Evolutionary conservation across 1,139 yeast species (phyloP).

Genomic region (Suhomyces maxii): DNA sequence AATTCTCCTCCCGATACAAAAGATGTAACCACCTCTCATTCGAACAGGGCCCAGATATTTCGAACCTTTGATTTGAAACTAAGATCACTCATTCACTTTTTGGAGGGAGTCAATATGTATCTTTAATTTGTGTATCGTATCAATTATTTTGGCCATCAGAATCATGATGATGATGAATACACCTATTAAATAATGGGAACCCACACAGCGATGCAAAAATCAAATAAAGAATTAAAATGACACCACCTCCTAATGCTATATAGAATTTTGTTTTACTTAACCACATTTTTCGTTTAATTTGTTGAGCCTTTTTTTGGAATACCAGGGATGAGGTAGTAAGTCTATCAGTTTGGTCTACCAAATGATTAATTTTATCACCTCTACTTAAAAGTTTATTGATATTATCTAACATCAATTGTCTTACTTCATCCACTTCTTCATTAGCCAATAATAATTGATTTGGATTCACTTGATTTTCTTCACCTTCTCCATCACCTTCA

Average conservation of each 20-base stretch:
- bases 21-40: no score
- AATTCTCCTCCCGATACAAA: no score
- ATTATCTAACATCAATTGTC: slow-evolving; percentile 66
- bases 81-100: no score
- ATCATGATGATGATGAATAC: slow-evolving; percentile 18
- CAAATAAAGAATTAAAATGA: slow-evolving; percentile 38
- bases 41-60: no score
- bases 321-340: slow-evolving; percentile 68
- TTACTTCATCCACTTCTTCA: slow-evolving; percentile 54
- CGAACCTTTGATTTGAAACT: no score
- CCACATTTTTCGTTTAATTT: slow-evolving; percentile 69
- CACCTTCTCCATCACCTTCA: slow-evolving; percentile 16
- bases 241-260: slow-evolving; percentile 25
- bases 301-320: slow-evolving; percentile 70
- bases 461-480: slow-evolving; percentile 32
- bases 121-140: no score
- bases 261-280: slow-evolving; percentile 53
- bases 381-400: slow-evolving; percentile 70
- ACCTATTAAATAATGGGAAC: slow-evolving; percentile 40
- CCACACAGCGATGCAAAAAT: slow-evolving; percentile 54
- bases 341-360: slow-evolving; percentile 81
- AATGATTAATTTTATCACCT: slow-evolving; percentile 72
- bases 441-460: slow-evolving; percentile 43
- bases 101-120: no score
- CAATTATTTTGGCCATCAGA: no score